Evolutionary conservation across 106 monocot species (phyloP).

Genomic region (Apostasia shenzhenica): DNA sequence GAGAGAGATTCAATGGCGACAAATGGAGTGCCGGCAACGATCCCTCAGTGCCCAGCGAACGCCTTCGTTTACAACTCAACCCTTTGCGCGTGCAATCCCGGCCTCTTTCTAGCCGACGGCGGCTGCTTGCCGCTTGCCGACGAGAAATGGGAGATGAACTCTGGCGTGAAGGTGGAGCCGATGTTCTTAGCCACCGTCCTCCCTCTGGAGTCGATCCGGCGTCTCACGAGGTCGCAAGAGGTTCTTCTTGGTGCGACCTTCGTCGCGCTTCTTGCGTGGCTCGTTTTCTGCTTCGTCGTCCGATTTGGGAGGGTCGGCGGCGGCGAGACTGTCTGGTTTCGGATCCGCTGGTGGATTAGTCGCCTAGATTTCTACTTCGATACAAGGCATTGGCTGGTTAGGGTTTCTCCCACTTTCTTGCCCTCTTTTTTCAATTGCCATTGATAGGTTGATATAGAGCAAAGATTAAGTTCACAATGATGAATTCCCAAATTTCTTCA

Average conservation of each 20-base stretch:
- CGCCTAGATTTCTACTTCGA: constrained; percentile 53
- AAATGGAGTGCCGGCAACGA: not conserved
- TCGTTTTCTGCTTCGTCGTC: constrained; percentile 48
- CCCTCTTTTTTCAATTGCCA: too few relatives aligned
- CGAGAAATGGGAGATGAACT: constrained; percentile 5
- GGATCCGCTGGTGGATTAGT: constrained; percentile 67
- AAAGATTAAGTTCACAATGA: too few relatives aligned
- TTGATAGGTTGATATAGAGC: too few relatives aligned
- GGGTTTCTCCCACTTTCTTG: not conserved
- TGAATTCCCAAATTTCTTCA: too few relatives aligned
- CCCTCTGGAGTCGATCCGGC: constrained; percentile 47
- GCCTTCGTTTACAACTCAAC: constrained; percentile 50
- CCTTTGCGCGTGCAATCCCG: constrained; percentile 60
- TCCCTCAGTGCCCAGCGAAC: constrained; percentile 30
- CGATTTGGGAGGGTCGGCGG: constrained; percentile 32
- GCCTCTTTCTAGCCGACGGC: constrained; percentile 22
- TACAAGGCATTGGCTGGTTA: constrained; percentile 68
- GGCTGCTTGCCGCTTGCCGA: constrained; percentile 29
- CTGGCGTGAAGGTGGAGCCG: constrained; percentile 21
- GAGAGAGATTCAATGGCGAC: not conserved
- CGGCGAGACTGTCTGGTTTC: constrained; percentile 46
- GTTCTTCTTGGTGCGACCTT: constrained; percentile 53
- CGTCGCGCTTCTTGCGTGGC: constrained; percentile 43
- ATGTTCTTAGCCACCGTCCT: constrained; percentile 49
- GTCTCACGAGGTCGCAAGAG: constrained; percentile 65